A percentile compares a stretch with the other conserved stretches of the same genome.
phyloP scores from a whole-genome alignment of 2,329 filamentous ascomycete genomes.

The Trichoderma gracile region DNA sequence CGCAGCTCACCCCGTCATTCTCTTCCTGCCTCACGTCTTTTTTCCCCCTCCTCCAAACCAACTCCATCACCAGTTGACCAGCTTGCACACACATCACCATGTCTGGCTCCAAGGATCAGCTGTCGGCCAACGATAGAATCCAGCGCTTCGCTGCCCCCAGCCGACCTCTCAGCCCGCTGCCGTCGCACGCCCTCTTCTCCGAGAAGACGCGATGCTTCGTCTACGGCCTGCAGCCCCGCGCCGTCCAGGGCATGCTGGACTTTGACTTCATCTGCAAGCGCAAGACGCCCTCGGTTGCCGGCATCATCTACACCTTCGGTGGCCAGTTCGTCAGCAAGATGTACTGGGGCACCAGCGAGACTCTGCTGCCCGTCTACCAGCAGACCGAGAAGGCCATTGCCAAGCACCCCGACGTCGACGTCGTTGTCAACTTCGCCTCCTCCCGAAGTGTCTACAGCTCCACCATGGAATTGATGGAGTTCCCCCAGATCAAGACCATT shows the following conservation, averaged over 20 bases:
- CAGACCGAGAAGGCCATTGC: conserved; percentile 85
- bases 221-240: conserved; percentile 96
- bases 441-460: conserved; percentile 98
- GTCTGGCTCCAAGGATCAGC: conserved; percentile 54
- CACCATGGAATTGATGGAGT: conserved; percentile 97
- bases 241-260: conserved; percentile 91
- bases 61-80: conserved; percentile 1
- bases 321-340: conserved; percentile 99
- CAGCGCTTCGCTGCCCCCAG: conserved; percentile 92
- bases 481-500: conserved; percentile 96
- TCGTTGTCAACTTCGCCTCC: conserved; percentile 98
- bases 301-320: conserved; percentile 99
- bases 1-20: conserved; percentile 18
- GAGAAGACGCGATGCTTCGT: conserved; percentile 99
- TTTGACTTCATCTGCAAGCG: conserved; percentile 99
- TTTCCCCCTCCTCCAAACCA: background rate
- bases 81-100: conserved; percentile 42
- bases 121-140: conserved; percentile 97
- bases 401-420: conserved; percentile 97
- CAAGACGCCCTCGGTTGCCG: conserved; percentile 90
- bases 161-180: conserved; percentile 84
- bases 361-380: conserved; percentile 97
- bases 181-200: conserved; percentile 92
- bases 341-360: conserved; percentile 99
- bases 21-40: conserved; percentile 33